Evolutionary conservation across 306 rosid species (phyloP).

Genomic region (Dalbergia oliveri): DNA sequence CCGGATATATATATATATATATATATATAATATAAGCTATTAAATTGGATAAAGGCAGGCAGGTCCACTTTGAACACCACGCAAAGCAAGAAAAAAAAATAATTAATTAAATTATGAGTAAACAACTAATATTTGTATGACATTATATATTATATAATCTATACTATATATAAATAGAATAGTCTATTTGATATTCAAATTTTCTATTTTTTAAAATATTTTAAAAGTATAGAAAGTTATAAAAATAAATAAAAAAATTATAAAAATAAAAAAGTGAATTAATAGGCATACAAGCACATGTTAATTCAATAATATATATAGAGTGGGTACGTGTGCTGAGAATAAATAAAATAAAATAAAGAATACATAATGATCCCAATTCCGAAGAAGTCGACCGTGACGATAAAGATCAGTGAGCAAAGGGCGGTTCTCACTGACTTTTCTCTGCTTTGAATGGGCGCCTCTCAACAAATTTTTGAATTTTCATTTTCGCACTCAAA

Average conservation of each 20-base stretch:
- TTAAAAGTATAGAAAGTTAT: too few relatives aligned
- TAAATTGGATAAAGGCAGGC: background rate
- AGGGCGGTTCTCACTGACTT: background rate
- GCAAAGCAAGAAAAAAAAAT: background rate
- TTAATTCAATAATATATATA: too few relatives aligned
- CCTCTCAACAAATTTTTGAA: slow-evolving; percentile 3
- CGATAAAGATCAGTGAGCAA: background rate
- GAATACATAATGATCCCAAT: background rate
- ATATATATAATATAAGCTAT: background rate
- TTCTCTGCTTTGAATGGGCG: background rate
- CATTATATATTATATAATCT: background rate
- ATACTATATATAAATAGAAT: too few relatives aligned
- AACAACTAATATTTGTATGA: background rate
- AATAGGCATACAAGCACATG: too few relatives aligned
- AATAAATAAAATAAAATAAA: background rate
- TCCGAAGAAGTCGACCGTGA: background rate
- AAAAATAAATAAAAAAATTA: too few relatives aligned
- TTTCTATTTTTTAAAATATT: too few relatives aligned
- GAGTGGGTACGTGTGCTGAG: background rate
- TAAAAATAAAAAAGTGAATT: too few relatives aligned
- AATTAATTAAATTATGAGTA: background rate
- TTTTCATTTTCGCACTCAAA: slow-evolving; percentile 5
- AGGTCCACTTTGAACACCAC: background rate
- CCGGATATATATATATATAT: background rate
- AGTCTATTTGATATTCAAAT: too few relatives aligned